Evolutionary conservation across 306 rosid species (phyloP).

Genomic region (Dryas alaskensis): DNA sequence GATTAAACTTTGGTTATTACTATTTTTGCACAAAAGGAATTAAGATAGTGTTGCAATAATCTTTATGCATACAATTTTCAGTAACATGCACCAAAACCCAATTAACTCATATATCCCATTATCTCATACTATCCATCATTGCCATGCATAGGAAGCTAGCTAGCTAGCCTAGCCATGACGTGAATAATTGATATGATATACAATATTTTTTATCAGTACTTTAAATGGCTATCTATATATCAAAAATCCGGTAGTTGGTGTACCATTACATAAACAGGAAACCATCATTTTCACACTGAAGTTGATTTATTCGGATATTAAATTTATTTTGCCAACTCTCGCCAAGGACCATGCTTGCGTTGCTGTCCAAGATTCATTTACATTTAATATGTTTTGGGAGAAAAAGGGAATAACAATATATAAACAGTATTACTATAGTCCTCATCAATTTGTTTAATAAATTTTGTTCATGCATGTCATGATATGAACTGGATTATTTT

Average conservation of each 20-base stretch:
- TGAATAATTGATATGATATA: conserved; percentile 8
- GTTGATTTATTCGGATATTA: background rate
- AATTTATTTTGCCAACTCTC: background rate
- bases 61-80: too few relatives aligned
- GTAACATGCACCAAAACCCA: too few relatives aligned
- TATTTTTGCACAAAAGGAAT: too few relatives aligned
- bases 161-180: background rate
- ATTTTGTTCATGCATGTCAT: too few relatives aligned
- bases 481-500: too few relatives aligned
- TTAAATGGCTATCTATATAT: background rate
- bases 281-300: background rate
- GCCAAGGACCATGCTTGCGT: background rate
- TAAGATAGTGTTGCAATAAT: too few relatives aligned
- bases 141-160: background rate
- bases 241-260: background rate
- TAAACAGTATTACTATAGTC: background rate
- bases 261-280: background rate
- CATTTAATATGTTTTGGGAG: too few relatives aligned
- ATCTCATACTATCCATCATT: background rate
- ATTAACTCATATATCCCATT: background rate
- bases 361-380: background rate
- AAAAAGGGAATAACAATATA: background rate
- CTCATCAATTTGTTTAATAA: too few relatives aligned
- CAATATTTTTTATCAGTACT: background rate
- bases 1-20: too few relatives aligned